Base-by-base conservation (phyloP, 768 basidiomycete genomes). In the Boletus sp. region DNA sequence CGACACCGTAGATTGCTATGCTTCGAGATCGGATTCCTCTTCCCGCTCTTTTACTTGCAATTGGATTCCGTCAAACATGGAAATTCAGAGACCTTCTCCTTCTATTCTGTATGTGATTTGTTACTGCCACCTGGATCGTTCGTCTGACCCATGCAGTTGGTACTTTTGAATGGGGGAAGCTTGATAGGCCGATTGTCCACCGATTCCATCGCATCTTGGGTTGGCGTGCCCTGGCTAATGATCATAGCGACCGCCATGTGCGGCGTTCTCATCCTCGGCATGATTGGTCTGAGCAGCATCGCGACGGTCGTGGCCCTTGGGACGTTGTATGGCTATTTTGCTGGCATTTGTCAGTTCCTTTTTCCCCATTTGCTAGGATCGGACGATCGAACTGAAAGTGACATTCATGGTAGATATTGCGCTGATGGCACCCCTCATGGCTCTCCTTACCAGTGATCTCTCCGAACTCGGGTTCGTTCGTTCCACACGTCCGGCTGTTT, bases 81-180 rank as follows among this genome's bases (percentile, higher is more conserved):
- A 48, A 48, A 48, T 24, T 48, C 47, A 35, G 33, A 48, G 30
- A 35, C 32, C 7, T 68, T 85, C 3, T 80, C 83, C 0, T 84
- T 85, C 56, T 83, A 84, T 59, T 77, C 76, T 29, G 83, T 83
- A 52, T 17, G 67, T 47, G 20, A 47, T 1, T 20, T 12, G 9
- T 35, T 10, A 14, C 14, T 35, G n/a, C 18, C 32, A 20, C 11
- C 33, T 20, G 2, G 5, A 3, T 18, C 29, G 11, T 15, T 8
- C n/a, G 29, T 35, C 33, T 35, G 11, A 35, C 18, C 18, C 10
- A 15, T 33, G 10, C 52, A 82, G 77, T 67, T 84, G 30, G 73
- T 79, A 0, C 77, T 86, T 18, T 60, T 84, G n/a, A 85, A 84
- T 62, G 82, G 73, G 2, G 70, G 76, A 6, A 79, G 77, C 47